Percentiles rank a stretch among this genome's conserved stretches.
Conservation (phyloP, 2,329 filamentous ascomycete species). For the Fusarium globosum region DNA sequence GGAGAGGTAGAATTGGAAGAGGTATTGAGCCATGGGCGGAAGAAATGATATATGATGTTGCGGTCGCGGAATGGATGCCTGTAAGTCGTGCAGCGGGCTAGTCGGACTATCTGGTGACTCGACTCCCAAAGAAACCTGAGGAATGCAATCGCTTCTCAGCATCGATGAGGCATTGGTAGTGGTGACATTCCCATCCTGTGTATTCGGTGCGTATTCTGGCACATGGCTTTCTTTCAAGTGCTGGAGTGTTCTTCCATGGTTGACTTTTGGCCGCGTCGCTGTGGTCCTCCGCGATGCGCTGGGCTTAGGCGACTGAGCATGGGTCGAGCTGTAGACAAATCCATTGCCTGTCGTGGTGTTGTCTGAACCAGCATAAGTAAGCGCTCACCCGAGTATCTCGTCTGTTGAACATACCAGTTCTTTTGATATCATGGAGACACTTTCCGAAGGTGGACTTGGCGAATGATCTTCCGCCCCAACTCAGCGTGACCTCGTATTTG, state of each 20-base stretch:
- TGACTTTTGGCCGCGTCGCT: neutral
- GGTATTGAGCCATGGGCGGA: conserved; percentile 20
- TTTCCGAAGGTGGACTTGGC: conserved; percentile 27
- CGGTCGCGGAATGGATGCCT: neutral
- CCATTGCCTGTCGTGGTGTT: neutral
- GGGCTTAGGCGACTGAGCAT: neutral
- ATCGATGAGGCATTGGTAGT: neutral
- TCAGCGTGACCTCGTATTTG: conserved; percentile 23
- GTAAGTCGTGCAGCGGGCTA: neutral
- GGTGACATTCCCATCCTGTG: neutral
- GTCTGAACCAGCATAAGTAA: neutral
- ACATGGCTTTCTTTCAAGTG: accelerated
- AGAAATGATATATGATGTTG: neutral
- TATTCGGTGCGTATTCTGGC: accelerated
- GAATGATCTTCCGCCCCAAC: conserved; percentile 31
- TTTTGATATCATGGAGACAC: conserved; percentile 7
- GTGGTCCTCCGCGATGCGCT: too few relatives aligned
- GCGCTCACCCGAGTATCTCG: accelerated
- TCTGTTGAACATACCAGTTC: neutral
- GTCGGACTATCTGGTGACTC: neutral
- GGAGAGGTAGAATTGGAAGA: conserved; percentile 29
- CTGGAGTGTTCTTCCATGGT: too few relatives aligned
- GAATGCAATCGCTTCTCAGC: neutral
- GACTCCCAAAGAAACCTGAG: neutral
- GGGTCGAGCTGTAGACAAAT: conserved; percentile 13